Conservation (phyloP, 2,329 filamentous ascomycete species). For the Mollisiaceae sp. region DNA sequence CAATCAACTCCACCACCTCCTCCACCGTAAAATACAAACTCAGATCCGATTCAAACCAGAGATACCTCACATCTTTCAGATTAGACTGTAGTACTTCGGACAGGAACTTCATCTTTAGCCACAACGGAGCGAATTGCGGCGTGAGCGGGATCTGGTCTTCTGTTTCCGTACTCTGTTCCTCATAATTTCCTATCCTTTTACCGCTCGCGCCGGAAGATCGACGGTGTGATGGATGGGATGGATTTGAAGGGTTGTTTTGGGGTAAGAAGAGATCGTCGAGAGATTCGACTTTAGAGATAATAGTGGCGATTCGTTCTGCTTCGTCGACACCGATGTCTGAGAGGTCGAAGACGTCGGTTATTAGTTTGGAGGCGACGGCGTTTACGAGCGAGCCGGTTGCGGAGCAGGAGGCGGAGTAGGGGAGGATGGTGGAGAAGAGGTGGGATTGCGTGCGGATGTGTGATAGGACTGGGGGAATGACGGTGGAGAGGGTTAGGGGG, state of each 20-base stretch:
- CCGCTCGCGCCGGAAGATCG: neutral
- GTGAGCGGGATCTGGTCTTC: conserved; percentile 53
- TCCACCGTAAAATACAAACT: conserved; percentile 65
- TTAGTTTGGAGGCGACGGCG: conserved; percentile 63
- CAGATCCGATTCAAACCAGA: conserved; percentile 70
- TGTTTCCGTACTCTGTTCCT: neutral
- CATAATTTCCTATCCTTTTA: neutral
- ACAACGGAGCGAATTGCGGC: conserved; percentile 64
- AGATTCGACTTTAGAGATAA: conserved; percentile 61
- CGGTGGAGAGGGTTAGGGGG: conserved; percentile 48
- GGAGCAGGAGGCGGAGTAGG: conserved; percentile 66
- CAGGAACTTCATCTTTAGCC: conserved; percentile 68
- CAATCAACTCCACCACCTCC: conserved; percentile 67
- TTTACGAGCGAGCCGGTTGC: conserved; percentile 65
- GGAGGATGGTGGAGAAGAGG: conserved; percentile 62
- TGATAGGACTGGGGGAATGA: conserved; percentile 57
- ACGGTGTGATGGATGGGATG: conserved; percentile 7
- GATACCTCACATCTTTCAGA: conserved; percentile 63
- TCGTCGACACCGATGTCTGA: conserved; percentile 66
- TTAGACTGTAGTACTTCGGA: conserved; percentile 70
- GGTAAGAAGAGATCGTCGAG: conserved; percentile 66
- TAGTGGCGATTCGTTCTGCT: conserved; percentile 63
- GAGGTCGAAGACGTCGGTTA: conserved; percentile 66
- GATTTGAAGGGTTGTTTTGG: conserved; percentile 34
- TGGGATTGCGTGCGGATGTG: conserved; percentile 59